These are phyloP conservation scores for Pseudisothecium myosuroides DNA, from an alignment of 225 moss, liverwort and hornwort genomes.

Conservation along the genomic window DNA sequence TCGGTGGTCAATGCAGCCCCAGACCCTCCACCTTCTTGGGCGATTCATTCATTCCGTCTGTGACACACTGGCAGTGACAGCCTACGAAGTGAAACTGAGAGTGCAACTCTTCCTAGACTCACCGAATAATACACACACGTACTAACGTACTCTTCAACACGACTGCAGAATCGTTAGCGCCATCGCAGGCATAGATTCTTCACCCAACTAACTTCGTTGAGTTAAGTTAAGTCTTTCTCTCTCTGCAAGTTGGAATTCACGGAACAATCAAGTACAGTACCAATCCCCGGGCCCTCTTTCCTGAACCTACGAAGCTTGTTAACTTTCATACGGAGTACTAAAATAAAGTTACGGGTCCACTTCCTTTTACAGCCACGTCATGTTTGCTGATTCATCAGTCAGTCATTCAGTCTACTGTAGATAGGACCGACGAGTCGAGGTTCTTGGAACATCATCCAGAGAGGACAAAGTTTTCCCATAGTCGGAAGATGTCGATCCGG, in stretches of 20 bases:
- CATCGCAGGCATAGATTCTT: background rate
- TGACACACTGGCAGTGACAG: background rate
- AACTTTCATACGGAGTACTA: too few species aligned
- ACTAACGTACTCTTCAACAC: background rate
- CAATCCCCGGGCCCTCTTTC: background rate
- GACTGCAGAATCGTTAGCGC: background rate
- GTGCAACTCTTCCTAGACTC: background rate
- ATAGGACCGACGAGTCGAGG: background rate
- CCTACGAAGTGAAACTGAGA: background rate
- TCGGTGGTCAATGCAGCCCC: background rate
- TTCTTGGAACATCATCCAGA: background rate
- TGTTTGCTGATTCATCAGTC: background rate
- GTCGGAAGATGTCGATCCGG: background rate
- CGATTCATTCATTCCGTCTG: too few species aligned
- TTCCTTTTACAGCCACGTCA: background rate
- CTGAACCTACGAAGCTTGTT: background rate
- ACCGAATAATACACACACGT: background rate
- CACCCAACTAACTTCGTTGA: background rate
- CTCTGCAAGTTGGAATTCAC: background rate
- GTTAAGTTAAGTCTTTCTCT: background rate
- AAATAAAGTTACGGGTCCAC: background rate
- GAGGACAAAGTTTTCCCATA: background rate
- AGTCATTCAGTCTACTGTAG: background rate
- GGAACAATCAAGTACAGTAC: background rate
- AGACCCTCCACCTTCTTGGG: background rate